These are phyloP conservation scores for Baorangia bicolor DNA, from an alignment of 768 basidiomycete genomes.

Conservation along the genomic window DNA sequence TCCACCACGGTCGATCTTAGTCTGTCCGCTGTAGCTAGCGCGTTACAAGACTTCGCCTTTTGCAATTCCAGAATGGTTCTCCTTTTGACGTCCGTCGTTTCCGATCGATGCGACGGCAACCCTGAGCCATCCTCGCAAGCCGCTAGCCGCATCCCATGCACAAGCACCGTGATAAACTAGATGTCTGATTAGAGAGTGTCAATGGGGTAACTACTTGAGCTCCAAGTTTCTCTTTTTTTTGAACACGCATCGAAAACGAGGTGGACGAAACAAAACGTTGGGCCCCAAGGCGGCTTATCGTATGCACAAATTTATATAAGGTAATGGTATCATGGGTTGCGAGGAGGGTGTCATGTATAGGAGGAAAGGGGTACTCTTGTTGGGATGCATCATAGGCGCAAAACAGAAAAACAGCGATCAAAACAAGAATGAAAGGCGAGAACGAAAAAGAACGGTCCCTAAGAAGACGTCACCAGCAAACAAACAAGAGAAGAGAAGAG, in stretches of 20 bases:
- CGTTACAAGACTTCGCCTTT: no score
- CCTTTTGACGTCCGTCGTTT: no score
- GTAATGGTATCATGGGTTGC: slow-evolving; percentile 16
- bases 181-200: not conserved
- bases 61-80: no score
- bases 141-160: no score
- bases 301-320: slow-evolving; percentile 17
- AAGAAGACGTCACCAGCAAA: not conserved
- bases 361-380: slow-evolving; percentile 10
- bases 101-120: no score
- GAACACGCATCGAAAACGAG: not conserved
- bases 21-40: no score
- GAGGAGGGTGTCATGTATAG: not conserved
- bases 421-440: not conserved
- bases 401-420: not conserved
- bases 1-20: no score
- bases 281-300: slow-evolving; percentile 5
- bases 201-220: not conserved
- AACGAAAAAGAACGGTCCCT: not conserved
- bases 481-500: no score
- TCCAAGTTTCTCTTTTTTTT: not conserved
- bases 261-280: slow-evolving; percentile 3
- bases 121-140: no score
- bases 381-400: slow-evolving; percentile 5
- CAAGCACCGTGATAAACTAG: no score